A percentile compares a stretch with the other conserved stretches of the same genome.
phyloP scores from a whole-genome alignment of 2,329 filamentous ascomycete species.

The Fusarium liriodendri region DNA sequence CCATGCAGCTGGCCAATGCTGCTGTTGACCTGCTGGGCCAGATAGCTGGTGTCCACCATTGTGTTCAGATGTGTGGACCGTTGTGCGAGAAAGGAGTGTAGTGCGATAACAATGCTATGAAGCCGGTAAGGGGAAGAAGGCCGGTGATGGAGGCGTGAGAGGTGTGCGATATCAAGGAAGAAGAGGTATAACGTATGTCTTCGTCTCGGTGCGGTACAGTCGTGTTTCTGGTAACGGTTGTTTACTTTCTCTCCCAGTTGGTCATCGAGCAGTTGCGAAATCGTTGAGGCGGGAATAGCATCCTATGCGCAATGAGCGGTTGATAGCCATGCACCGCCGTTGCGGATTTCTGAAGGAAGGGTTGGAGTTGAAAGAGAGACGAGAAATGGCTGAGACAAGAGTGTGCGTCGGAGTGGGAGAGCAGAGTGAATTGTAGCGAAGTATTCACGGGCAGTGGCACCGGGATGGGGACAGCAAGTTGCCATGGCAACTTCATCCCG shows the following conservation, averaged over 20 bases:
- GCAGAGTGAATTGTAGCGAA: slow-evolving; percentile 23
- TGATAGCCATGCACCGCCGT: slow-evolving; percentile 33
- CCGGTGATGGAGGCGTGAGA: slow-evolving; percentile 22
- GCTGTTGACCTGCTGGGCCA: slow-evolving; percentile 93
- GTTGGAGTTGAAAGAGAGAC: slow-evolving; percentile 34
- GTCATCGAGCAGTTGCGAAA: slow-evolving; percentile 42
- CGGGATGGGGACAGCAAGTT: slow-evolving; percentile 24
- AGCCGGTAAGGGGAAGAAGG: slow-evolving; percentile 7
- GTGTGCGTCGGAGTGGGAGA: slow-evolving; percentile 22
- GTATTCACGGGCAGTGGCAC: slow-evolving; percentile 38
- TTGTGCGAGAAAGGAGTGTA: slow-evolving; percentile 27
- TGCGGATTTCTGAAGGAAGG: slow-evolving; percentile 17
- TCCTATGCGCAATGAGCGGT: slow-evolving; percentile 37
- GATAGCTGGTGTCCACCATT: slow-evolving; percentile 84
- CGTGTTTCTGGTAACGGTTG: slow-evolving; percentile 29
- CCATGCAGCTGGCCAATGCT: slow-evolving; percentile 94
- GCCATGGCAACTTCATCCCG: slow-evolving; percentile 36
- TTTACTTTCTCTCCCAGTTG: slow-evolving; percentile 45
- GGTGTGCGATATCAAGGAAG: slow-evolving; percentile 13
- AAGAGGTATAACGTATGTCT: slow-evolving; percentile 17
- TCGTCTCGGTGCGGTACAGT: slow-evolving; percentile 29
- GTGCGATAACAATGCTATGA: slow-evolving; percentile 23
- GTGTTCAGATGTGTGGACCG: slow-evolving; percentile 51
- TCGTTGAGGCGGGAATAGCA: slow-evolving; percentile 39
- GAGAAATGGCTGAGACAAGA: slow-evolving; percentile 39